Conservation (phyloP, 495 filamentous ascomycete genomes). For the Neurospora sublineolata region DNA sequence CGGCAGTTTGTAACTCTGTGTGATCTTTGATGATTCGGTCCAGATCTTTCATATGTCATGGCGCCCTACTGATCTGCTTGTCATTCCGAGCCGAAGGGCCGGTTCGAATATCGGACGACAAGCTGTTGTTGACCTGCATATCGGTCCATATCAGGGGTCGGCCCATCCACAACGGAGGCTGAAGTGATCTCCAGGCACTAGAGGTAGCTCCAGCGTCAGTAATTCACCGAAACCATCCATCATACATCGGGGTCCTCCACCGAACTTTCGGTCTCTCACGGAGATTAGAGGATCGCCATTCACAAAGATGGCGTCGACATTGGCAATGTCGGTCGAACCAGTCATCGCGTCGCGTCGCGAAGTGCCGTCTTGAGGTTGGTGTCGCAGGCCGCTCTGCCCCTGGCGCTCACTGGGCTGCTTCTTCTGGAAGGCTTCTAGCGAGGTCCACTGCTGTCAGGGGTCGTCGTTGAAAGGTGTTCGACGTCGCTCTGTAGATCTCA, state of each 20-base stretch:
- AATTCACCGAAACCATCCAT: not conserved
- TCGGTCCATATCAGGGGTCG: not conserved
- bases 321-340: not conserved
- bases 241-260: not conserved
- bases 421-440: not conserved
- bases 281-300: not conserved
- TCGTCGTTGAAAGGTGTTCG: not conserved
- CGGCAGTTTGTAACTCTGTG: not conserved
- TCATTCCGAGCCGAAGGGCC: not conserved
- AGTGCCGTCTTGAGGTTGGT: not conserved
- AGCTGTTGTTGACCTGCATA: not conserved
- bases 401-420: not conserved
- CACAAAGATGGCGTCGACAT: not conserved
- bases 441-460: not conserved
- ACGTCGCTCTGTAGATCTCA: not conserved
- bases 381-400: not conserved
- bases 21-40: not conserved
- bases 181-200: not conserved
- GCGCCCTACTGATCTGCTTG: not conserved
- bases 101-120: not conserved
- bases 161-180: not conserved
- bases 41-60: not conserved
- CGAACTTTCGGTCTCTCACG: not conserved
- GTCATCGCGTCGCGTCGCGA: not conserved
- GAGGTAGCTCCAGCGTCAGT: not conserved